phyloP scores from a whole-genome alignment of 805 yeast genomes.

The Cyberlindnera galapagoensis region DNA sequence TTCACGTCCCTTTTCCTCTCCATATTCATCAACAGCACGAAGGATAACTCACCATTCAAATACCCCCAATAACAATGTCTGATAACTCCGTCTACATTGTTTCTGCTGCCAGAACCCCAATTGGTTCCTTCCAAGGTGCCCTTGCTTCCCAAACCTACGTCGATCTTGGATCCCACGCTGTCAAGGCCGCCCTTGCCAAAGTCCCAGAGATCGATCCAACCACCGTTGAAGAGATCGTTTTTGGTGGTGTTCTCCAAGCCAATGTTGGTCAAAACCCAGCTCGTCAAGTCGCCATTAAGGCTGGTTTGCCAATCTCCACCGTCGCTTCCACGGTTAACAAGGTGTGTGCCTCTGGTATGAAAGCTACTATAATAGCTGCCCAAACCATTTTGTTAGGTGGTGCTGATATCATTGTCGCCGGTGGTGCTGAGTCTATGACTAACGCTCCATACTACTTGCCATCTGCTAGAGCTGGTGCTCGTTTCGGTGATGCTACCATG shows the following conservation, averaged over 20 bases:
- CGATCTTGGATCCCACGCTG: conserved; percentile 91
- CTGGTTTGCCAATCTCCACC: conserved; percentile 76
- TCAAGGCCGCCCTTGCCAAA: conserved; percentile 76
- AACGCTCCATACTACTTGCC: conserved; percentile 92
- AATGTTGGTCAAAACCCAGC: conserved; percentile 97
- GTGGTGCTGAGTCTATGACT: conserved; percentile 98
- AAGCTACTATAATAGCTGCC: conserved; percentile 84
- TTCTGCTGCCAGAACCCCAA: conserved; percentile 88
- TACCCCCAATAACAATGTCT: conserved; percentile 21
- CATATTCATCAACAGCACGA: background rate
- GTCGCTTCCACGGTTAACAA: conserved; percentile 91
- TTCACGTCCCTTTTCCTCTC: too few relatives aligned
- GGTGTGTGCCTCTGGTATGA: conserved; percentile 96
- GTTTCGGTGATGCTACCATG: conserved; percentile 75
- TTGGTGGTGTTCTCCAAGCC: conserved; percentile 91
- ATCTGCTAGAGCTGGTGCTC: conserved; percentile 77
- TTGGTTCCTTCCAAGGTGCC: conserved; percentile 89
- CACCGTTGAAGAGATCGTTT: conserved; percentile 81
- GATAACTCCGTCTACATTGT: conserved; percentile 70
- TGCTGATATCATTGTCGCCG: conserved; percentile 91
- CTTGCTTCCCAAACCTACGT: conserved; percentile 68
- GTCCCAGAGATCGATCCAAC: conserved; percentile 75
- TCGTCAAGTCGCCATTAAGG: conserved; percentile 88
- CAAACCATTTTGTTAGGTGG: conserved; percentile 83
- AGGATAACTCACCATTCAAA: too few relatives aligned